phyloP scores from a whole-genome alignment of 2,329 filamentous ascomycete genomes.

The Bipolaris sorokiniana region DNA sequence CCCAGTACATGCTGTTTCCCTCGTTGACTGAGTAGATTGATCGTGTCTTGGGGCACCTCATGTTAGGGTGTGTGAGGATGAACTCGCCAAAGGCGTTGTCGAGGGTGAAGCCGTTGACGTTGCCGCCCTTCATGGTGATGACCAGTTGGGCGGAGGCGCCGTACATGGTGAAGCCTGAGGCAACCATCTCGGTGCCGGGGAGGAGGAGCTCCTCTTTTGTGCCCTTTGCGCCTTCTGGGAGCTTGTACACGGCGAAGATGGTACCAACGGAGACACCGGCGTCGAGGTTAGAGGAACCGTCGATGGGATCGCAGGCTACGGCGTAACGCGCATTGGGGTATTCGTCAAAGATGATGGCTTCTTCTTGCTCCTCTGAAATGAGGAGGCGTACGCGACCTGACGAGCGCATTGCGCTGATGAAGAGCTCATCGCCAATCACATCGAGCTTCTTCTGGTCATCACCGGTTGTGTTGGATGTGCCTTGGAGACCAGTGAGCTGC shows the following conservation, averaged over 20 bases:
- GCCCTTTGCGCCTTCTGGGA: conserved; percentile 75
- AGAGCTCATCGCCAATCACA: conserved; percentile 97
- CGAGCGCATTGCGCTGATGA: conserved; percentile 92
- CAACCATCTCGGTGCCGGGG: conserved; percentile 88
- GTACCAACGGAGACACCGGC: conserved; percentile 97
- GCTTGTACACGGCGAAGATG: conserved; percentile 93
- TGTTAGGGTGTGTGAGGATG: conserved; percentile 95
- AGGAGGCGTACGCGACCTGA: conserved; percentile 89
- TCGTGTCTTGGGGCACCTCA: conserved; percentile 80
- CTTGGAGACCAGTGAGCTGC: conserved; percentile 84
- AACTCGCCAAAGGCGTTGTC: conserved; percentile 98
- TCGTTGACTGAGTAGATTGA: conserved; percentile 98
- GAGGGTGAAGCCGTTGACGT: conserved; percentile 96
- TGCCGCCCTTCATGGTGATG: conserved; percentile 91
- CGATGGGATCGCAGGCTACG: conserved; percentile 96
- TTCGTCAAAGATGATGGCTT: conserved; percentile 84
- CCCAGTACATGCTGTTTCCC: conserved; percentile 97
- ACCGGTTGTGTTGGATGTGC: conserved; percentile 91
- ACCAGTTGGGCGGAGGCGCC: conserved; percentile 95
- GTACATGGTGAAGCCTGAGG: conserved; percentile 99
- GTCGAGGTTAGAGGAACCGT: conserved; percentile 96
- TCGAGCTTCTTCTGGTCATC: conserved; percentile 99
- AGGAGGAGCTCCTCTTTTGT: conserved; percentile 85
- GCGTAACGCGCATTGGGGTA: conserved; percentile 81
- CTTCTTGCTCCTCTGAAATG: conserved; percentile 97